Conservation (phyloP, 208 protist species). For the Leishmania turanica region DNA sequence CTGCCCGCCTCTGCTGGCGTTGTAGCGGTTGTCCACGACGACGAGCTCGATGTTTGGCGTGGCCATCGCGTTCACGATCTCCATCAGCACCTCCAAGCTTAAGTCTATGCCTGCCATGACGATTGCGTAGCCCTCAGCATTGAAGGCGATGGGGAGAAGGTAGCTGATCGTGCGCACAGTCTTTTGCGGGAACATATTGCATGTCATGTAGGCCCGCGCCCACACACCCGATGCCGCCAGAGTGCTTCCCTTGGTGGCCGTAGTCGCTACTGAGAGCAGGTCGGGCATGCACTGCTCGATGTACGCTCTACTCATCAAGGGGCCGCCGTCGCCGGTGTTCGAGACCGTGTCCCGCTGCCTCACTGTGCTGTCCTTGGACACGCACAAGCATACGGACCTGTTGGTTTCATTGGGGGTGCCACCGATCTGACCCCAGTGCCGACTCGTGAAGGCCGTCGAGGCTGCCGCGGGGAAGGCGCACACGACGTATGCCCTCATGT, state of each 20-base stretch:
- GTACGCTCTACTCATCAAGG: slow-evolving; percentile 25
- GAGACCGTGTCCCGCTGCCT: slow-evolving; percentile 16
- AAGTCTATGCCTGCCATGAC: slow-evolving; percentile 47
- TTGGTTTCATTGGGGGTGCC: slow-evolving; percentile 27
- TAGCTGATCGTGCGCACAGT: slow-evolving; percentile 37
- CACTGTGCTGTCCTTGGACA: slow-evolving; percentile 11
- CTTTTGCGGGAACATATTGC: slow-evolving; percentile 20
- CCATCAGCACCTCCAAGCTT: slow-evolving; percentile 31
- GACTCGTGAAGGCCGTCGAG: background rate
- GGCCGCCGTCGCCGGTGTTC: slow-evolving; percentile 3
- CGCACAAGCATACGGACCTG: slow-evolving; percentile 30
- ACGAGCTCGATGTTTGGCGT: slow-evolving; percentile 49
- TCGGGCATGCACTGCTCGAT: slow-evolving; percentile 25
- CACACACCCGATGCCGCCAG: slow-evolving; percentile 36
- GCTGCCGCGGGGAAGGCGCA: slow-evolving; percentile 30
- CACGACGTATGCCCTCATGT: slow-evolving; percentile 39
- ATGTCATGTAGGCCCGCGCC: slow-evolving; percentile 21
- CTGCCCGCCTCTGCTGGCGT: slow-evolving; percentile 32
- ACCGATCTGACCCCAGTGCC: slow-evolving; percentile 46
- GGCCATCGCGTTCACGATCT: slow-evolving; percentile 28
- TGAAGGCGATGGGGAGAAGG: slow-evolving; percentile 39
- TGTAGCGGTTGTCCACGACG: slow-evolving; percentile 40
- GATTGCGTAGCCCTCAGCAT: slow-evolving; percentile 16
- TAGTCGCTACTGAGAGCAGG: slow-evolving; percentile 19
- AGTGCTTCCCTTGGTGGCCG: slow-evolving; percentile 21